phyloP scores from a whole-genome alignment of 2,329 filamentous ascomycete genomes.

The Ophiognomonia clavigignenti-juglandacearum region DNA sequence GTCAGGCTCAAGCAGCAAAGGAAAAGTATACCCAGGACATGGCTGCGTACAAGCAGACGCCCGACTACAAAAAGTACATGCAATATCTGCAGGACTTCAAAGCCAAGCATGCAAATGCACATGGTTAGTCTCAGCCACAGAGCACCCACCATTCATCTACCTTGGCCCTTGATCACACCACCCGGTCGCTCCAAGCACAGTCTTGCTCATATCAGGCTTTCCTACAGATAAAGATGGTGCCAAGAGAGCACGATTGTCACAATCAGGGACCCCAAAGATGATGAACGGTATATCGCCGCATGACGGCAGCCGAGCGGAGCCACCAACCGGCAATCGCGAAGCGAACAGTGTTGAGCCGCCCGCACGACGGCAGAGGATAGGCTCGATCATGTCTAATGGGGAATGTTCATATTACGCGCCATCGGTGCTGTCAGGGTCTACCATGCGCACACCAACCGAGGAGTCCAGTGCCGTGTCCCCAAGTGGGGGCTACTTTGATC shows the following conservation, averaged over 20 bases:
- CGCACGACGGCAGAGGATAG: conserved; percentile 40
- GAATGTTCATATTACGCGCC: conserved; percentile 42
- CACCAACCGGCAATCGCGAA: conserved; percentile 6
- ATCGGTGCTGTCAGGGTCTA: conserved; percentile 29
- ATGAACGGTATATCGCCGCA: conserved; percentile 37
- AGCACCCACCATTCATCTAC: too few species aligned
- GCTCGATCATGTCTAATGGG: conserved; percentile 41
- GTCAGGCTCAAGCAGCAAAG: conserved; percentile 66
- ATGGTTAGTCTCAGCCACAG: conserved; percentile 52
- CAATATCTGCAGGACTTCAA: conserved; percentile 76
- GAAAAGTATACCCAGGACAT: conserved; percentile 72
- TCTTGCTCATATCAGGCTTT: conserved; percentile 9
- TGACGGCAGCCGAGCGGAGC: conserved; percentile 37
- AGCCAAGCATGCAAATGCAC: conserved; percentile 57
- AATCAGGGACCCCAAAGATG: conserved; percentile 27
- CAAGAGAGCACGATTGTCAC: conserved; percentile 44
- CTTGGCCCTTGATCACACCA: neutral
- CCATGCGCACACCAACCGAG: conserved; percentile 34
- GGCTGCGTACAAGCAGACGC: conserved; percentile 71
- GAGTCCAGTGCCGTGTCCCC: conserved; percentile 39
- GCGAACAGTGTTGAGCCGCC: conserved; percentile 26
- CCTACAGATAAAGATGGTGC: conserved; percentile 40
- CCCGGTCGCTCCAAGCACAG: neutral
- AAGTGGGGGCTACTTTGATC: conserved; percentile 31
- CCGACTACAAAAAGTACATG: conserved; percentile 62